A percentile compares a stretch with the other conserved stretches of the same genome.
These are phyloP conservation scores for Pyricularia pennisetigena DNA, from an alignment of 2,329 filamentous ascomycete genomes.

Conservation along the genomic window DNA sequence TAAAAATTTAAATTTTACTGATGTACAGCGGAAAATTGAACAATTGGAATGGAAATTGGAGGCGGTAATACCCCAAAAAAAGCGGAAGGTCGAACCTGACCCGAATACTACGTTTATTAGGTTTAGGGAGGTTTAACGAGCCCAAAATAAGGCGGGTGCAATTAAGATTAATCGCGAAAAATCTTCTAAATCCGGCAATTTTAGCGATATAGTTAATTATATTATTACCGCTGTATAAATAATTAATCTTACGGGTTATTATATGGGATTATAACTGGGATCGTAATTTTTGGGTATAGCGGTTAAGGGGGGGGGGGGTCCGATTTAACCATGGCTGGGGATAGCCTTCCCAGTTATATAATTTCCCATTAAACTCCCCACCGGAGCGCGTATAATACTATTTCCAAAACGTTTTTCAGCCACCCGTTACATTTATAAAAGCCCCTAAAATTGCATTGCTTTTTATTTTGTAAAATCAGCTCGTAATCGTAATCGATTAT, in stretches of 20 bases:
- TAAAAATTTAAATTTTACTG: background rate
- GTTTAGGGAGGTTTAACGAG: background rate
- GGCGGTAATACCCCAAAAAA: background rate
- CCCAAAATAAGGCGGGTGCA: background rate
- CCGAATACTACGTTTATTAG: background rate
- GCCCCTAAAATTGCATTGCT: too few relatives aligned
- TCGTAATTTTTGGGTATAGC: background rate
- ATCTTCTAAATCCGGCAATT: background rate
- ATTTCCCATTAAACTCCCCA: too few relatives aligned
- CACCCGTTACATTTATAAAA: too few relatives aligned
- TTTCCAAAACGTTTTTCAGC: too few relatives aligned
- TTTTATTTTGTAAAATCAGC: too few relatives aligned
- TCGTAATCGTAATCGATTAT: too few relatives aligned
- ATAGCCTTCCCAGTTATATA: too few relatives aligned
- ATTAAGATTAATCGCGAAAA: background rate
- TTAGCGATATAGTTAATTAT: background rate
- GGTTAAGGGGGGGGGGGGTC: too few relatives aligned
- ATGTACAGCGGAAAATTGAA: background rate
- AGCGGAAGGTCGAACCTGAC: background rate
- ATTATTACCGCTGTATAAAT: background rate
- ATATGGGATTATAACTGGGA: background rate
- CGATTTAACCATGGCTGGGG: too few relatives aligned
- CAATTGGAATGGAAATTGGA: background rate
- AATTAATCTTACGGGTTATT: background rate
- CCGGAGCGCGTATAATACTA: too few relatives aligned